Base-by-base conservation (phyloP, 306 rosid genomes). In the Oxytropis ochrocephala region DNA sequence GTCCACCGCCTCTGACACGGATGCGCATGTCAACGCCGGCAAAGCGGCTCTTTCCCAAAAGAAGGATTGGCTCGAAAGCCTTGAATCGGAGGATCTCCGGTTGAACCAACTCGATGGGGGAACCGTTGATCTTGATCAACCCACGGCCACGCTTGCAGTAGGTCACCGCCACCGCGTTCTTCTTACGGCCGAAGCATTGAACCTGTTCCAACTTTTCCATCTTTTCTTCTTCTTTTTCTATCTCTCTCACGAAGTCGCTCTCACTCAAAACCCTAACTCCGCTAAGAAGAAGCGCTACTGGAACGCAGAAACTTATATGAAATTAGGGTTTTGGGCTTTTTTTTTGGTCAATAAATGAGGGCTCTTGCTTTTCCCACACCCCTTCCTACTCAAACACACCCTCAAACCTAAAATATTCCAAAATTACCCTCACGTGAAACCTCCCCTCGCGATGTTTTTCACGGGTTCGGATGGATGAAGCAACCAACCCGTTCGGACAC, bases 121-220 rank as follows among this genome's bases (percentile, higher is more conserved):
- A 82, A 1, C 97, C 97, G 9, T 91, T 91, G 83, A 91, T 86
- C 84, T 91, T 91, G 75, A 91, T 88, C 17, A 91, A 79, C 0
- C 97, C 93, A 1, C 86, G 81, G 2, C 97, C 96, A 4, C 91
- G 89, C 79, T 91, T 91, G 82, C 97, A 91, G 86, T 91, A 63
- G 5, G 96, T 91, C 5, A 91, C 96, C 0, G 97, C 97, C 9
- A 91, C 97, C 0, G 97, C 97, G 3, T 92, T 91, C 81, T 91
- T 91, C 81, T 91, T 91, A 8, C 96, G 85, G 7, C 97, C 97
- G 47, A 91, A 91, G 56, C 96, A 88, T 36, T 91, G 96, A 0
- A 91, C 97, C n/a, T 90, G 86, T 59, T 87, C 85, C 1, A 77
- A 46, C 0, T 42, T 59, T n/a, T 64, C 16, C 64, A 58, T 56